Base-by-base conservation (phyloP, 2,329 filamentous ascomycete species). In the Botrytis fragariae region DNA sequence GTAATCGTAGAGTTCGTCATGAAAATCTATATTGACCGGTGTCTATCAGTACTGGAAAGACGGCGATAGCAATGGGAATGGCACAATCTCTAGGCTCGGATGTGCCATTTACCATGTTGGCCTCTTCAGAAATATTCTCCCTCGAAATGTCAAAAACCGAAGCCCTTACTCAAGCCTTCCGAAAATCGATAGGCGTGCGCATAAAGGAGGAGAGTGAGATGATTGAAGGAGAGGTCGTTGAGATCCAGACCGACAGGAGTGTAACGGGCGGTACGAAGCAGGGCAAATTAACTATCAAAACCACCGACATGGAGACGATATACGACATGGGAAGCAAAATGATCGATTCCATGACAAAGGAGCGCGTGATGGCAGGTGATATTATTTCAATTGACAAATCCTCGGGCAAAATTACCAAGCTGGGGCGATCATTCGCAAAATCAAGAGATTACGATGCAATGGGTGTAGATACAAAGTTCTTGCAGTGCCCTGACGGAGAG, bases 261-360 rank as follows among this genome's bases (percentile, higher is more conserved):
- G 94, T 99, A 72, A 98, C 96, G 22, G 96, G 96, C 67, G 93
- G 93, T 78, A 97, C 96, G 80, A 99, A 98, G 87, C 95, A 98
- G 87, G 96, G 96, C 80, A 99, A 99, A 84, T 91, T 99, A 77
- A 99, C 96, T 32, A 97, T 99, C 86, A 99, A 99, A 86, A 99
- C 96, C 18, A 98, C 95, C 74, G 96, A 99, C 83, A 99, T 99
- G 96, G 96, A 99, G 84, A 97, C 96, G 20, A 93, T 99, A 77
- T 99, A 98, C 85, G 96, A 99, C 81, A 98, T 99, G 95, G 96
- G 96, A 77, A 95, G 93, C 78, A 98, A 98, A 85, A 98, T 99
- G 96, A 99, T 99, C 78, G 96, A 99, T 82, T 94, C 94, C 77
- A 98, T 99, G 94, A 98, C 95, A 78, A 98, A 98, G 84, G 96